phyloP scores from a whole-genome alignment of 768 basidiomycete species.

The Polyporus arcularius region DNA sequence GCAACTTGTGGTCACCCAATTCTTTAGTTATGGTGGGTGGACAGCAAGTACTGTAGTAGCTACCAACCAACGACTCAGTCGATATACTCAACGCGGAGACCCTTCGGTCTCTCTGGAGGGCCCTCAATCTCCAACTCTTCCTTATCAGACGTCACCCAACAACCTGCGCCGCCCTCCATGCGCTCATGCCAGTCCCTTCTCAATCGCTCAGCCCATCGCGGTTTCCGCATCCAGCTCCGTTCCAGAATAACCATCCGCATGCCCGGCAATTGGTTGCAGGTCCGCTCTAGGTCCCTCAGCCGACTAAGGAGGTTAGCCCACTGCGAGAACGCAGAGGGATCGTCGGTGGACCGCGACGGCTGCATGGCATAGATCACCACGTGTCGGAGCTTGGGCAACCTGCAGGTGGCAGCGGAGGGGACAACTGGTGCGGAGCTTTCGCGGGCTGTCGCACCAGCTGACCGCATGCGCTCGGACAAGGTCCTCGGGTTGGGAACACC shows the following conservation, averaged over 20 bases:
- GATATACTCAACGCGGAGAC: neutral
- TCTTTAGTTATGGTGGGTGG: too few relatives aligned
- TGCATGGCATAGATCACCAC: neutral
- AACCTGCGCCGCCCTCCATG: neutral
- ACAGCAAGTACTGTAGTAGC: too few relatives aligned
- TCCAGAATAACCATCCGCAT: conserved; percentile 2
- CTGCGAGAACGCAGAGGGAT: neutral
- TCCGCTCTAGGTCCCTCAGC: conserved; percentile 1
- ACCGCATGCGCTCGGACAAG: neutral
- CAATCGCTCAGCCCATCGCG: neutral
- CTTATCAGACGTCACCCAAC: neutral
- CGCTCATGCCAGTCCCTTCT: neutral
- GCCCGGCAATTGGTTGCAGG: neutral
- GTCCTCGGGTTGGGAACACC: neutral
- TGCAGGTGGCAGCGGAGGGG: neutral
- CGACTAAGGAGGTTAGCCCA: neutral
- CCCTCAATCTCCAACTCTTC: neutral
- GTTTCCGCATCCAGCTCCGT: conserved; percentile 2
- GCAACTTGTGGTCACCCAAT: too few relatives aligned
- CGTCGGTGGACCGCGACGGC: neutral
- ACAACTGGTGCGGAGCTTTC: neutral
- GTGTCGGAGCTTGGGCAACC: neutral
- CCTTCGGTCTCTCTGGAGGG: neutral
- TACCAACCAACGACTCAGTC: too few relatives aligned
- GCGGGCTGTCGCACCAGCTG: neutral